Conservation (phyloP, 2,329 filamentous ascomycete genomes). For the Neonectria neomacrospora region DNA sequence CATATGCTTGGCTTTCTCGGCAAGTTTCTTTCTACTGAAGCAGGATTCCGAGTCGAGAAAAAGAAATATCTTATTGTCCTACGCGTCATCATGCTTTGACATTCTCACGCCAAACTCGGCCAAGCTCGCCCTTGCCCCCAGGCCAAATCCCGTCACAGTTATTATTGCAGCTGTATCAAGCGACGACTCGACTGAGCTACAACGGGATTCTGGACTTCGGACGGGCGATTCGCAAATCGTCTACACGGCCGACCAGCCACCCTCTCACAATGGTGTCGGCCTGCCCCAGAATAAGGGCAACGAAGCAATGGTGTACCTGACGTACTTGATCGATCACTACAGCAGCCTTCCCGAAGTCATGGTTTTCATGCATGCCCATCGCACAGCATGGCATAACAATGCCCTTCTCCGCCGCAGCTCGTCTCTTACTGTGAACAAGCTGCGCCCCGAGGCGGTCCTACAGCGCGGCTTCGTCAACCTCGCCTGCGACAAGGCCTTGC, state of each 20-base stretch:
- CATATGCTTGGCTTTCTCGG: neutral
- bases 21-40: neutral
- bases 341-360: slow-evolving; percentile 10
- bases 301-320: slow-evolving; percentile 20
- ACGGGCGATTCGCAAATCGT: slow-evolving; percentile 7
- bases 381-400: slow-evolving; percentile 22
- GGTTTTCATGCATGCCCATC: slow-evolving; percentile 21
- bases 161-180: slow-evolving; percentile 13
- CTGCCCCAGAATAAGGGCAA: slow-evolving; percentile 16
- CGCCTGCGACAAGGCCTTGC: slow-evolving; percentile 12
- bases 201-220: slow-evolving; percentile 4
- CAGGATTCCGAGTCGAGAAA: neutral
- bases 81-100: slow-evolving; percentile 17
- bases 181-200: neutral
- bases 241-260: slow-evolving; percentile 9
- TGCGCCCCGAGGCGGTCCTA: slow-evolving; percentile 11
- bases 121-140: neutral
- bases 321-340: slow-evolving; percentile 16
- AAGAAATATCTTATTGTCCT: slow-evolving; percentile 5
- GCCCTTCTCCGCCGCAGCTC: slow-evolving; percentile 17
- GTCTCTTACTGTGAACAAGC: slow-evolving; percentile 13
- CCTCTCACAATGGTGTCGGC: neutral
- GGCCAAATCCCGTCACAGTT: neutral
- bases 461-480: slow-evolving; percentile 10
- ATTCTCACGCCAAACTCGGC: neutral